Evolutionary conservation across 352 stramenopile genomes (phyloP), one percentile per base, ranked within the genome.

Genomic region (Globisporangium okanoganense): DNA sequence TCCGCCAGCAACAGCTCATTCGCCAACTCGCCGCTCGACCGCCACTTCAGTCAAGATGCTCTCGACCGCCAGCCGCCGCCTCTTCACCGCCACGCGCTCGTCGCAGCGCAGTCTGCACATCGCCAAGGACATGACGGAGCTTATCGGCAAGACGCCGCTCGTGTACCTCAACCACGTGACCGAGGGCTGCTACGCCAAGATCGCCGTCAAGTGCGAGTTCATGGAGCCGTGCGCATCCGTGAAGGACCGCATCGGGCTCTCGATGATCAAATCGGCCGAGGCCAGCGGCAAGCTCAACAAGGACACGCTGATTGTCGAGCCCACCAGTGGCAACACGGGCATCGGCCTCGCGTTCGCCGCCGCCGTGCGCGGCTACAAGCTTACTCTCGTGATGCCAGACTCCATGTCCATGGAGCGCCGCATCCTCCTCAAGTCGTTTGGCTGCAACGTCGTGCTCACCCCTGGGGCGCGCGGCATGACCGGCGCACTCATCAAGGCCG

Each of bases 351-450:
- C 95, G 31, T 97, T 98, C 68, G 92, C 96, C 25, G 86, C 85
- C 7, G 86, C 89, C 8, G 88, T 94, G 65, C 78, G 83, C 31
- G 94, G 95, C 55, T 97, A 97, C 76, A 91, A 95, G 65, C 69
- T 98, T 38, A 97, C 96, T 62, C 79, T 98, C 8, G 96, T 97
- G 58, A 98, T 98, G 94, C 95, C 95, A 12, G 94, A 98, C 79
- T 93, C 83, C 49, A 98, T 98, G 94, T 94, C 78, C 35, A 98
- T 98, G 90, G 95, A 98, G 77, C 90, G 95, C 66, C 92, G 94
- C 33, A 97, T 98, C 47, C 66, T 98, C 33, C 81, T 98, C 58
- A 98, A 98, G 79, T 89, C 93, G 1, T 97, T 97, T 54, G 92
- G 90, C 52, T 94, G 86, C 55, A 78, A 97, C 62, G 80, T 98